Conservation (phyloP, 208 protist genomes). For the Lotmaria passim region DNA sequence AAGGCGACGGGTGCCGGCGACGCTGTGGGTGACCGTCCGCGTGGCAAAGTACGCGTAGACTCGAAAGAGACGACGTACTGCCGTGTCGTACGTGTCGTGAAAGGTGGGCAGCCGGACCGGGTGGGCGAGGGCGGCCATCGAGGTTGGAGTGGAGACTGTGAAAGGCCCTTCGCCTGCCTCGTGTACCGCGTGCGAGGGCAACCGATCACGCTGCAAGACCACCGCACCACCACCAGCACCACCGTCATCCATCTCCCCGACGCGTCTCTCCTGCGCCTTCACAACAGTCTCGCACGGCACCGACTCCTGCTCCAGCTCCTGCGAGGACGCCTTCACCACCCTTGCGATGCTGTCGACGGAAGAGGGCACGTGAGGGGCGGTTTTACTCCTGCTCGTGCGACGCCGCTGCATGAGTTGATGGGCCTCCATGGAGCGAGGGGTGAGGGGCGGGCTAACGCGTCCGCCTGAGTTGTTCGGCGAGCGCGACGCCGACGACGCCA, state of each 20-base stretch:
- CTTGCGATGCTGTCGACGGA: slow-evolving; percentile 12
- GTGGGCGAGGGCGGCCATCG: background rate
- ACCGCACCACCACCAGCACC: background rate
- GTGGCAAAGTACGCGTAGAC: slow-evolving; percentile 35
- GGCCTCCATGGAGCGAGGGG: slow-evolving; percentile 33
- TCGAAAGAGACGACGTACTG: slow-evolving; percentile 31
- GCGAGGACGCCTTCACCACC: background rate
- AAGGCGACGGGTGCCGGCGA: background rate
- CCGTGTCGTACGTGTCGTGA: slow-evolving; percentile 34
- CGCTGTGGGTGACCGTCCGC: slow-evolving; percentile 13
- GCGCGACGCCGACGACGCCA: background rate
- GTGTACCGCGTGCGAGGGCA: slow-evolving; percentile 18
- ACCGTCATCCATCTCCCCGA: background rate
- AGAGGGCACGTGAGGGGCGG: slow-evolving; percentile 31
- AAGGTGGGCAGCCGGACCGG: background rate
- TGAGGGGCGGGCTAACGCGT: slow-evolving; percentile 28
- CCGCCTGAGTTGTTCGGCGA: slow-evolving; percentile 27
- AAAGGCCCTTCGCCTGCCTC: background rate
- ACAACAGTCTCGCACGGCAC: background rate
- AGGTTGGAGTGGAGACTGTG: background rate
- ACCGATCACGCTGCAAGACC: background rate
- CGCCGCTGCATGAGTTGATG: slow-evolving; percentile 39
- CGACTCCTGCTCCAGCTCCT: background rate
- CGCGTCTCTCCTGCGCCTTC: too few species aligned
- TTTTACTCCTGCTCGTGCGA: slow-evolving; percentile 33